Conservation (phyloP, 73 alveolate genomes). For the Uronychia setigera region DNA sequence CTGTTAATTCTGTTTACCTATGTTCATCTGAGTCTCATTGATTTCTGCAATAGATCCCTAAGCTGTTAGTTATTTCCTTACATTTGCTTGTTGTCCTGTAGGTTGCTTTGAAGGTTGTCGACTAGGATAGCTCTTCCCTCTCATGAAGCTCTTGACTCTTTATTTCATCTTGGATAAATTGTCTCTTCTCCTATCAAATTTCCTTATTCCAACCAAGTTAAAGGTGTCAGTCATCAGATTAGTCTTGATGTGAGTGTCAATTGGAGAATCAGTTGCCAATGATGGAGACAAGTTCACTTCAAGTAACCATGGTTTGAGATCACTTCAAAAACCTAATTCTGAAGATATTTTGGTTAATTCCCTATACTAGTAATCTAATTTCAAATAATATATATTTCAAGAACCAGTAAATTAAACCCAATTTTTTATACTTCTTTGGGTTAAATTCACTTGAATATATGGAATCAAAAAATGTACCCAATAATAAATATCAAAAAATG, state of each 20-base stretch:
- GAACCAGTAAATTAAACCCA: too few relatives aligned
- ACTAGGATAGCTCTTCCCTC: slow-evolving; percentile 30
- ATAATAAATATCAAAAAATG: too few relatives aligned
- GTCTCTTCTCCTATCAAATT: slow-evolving; percentile 73
- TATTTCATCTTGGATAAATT: slow-evolving; percentile 53
- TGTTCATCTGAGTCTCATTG: not conserved
- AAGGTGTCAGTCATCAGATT: slow-evolving; percentile 80
- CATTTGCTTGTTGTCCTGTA: not conserved
- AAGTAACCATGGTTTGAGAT: slow-evolving; percentile 88
- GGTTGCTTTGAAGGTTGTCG: not conserved
- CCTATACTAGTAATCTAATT: too few relatives aligned
- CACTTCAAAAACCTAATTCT: too few relatives aligned
- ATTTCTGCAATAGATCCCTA: not conserved
- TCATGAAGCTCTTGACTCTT: slow-evolving; percentile 50
- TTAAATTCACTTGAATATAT: too few relatives aligned
- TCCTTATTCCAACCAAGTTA: slow-evolving; percentile 77
- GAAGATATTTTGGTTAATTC: too few relatives aligned
- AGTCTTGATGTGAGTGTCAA: slow-evolving; percentile 75
- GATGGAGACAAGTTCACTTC: slow-evolving; percentile 92
- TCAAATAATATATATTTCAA: too few relatives aligned
- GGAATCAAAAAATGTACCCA: too few relatives aligned
- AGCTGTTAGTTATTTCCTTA: not conserved
- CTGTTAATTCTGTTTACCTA: not conserved
- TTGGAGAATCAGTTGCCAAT: slow-evolving; percentile 83
- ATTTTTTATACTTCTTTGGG: too few relatives aligned